These are phyloP conservation scores for Actinomucor elegans DNA, from an alignment of 371 early-diverging fungal species.

Conservation along the genomic window DNA sequence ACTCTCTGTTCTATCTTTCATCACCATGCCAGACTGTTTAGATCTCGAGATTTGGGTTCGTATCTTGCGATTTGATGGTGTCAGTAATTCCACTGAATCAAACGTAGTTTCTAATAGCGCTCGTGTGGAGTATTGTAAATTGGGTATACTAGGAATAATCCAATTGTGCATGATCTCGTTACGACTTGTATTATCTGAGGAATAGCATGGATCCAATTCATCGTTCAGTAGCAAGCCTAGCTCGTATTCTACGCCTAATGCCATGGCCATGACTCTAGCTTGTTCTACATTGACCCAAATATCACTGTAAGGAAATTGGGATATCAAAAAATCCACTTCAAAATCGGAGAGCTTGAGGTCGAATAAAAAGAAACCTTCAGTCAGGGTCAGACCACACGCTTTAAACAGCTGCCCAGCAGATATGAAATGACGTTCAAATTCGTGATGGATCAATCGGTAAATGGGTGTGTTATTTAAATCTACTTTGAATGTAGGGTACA, in stretches of 20 bases:
- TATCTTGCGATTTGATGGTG: slow-evolving; percentile 23
- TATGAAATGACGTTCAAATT: slow-evolving; percentile 34
- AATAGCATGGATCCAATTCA: slow-evolving; percentile 21
- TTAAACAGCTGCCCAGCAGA: slow-evolving; percentile 45
- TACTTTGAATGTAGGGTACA: slow-evolving; percentile 38
- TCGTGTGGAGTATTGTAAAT: slow-evolving; percentile 39
- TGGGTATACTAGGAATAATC: slow-evolving; percentile 36
- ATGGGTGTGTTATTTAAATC: slow-evolving; percentile 32
- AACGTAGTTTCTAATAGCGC: slow-evolving; percentile 37
- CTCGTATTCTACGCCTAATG: slow-evolving; percentile 29
- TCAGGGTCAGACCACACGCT: slow-evolving; percentile 41
- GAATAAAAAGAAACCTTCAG: slow-evolving; percentile 45
- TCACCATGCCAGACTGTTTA: slow-evolving; percentile 36
- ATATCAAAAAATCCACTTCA: slow-evolving; percentile 39
- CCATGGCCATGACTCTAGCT: slow-evolving; percentile 34
- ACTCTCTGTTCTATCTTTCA: slow-evolving; percentile 39
- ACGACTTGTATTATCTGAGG: slow-evolving; percentile 30
- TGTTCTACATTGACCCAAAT: slow-evolving; percentile 38
- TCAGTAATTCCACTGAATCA: slow-evolving; percentile 8
- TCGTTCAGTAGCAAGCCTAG: slow-evolving; percentile 16
- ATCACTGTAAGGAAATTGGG: slow-evolving; percentile 44
- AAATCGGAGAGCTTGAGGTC: slow-evolving; percentile 31
- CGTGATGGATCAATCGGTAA: slow-evolving; percentile 39
- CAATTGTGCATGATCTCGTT: slow-evolving; percentile 50
- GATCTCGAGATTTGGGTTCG: slow-evolving; percentile 37